phyloP scores from a whole-genome alignment of 164 flowering plant species.

The Umbellularia californica region DNA sequence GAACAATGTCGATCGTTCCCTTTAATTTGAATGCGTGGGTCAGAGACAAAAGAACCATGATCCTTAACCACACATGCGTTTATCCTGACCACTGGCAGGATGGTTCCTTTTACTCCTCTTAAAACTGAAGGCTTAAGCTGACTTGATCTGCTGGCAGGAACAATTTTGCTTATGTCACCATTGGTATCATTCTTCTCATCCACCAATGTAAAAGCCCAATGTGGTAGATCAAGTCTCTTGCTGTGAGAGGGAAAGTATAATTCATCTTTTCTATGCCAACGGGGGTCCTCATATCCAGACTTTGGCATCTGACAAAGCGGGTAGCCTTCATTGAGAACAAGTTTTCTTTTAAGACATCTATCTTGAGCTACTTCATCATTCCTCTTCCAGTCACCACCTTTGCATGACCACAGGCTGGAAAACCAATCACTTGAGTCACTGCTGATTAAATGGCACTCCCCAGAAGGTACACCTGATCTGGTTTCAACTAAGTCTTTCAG shows the following conservation, averaged over 20 bases:
- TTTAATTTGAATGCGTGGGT: conserved; percentile 50
- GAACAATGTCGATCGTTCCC: conserved; percentile 57
- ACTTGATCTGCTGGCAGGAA: conserved; percentile 24
- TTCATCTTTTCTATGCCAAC: conserved; percentile 77
- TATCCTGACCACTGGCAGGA: conserved; percentile 78
- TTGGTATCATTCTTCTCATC: conserved; percentile 63
- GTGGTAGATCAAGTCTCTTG: conserved; percentile 74
- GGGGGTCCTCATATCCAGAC: conserved; percentile 83
- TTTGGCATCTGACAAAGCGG: conserved; percentile 89
- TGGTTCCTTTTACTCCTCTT: conserved; percentile 67
- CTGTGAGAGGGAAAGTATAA: conserved; percentile 63
- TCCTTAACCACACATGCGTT: conserved; percentile 91
- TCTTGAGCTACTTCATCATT: conserved; percentile 69
- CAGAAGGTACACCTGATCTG: conserved; percentile 29
- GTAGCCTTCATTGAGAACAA: conserved; percentile 81
- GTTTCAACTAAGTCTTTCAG: conserved; percentile 38
- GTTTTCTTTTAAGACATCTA: conserved; percentile 52
- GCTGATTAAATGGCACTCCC: conserved; percentile 29
- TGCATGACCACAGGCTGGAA: conserved; percentile 79
- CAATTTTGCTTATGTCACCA: not conserved
- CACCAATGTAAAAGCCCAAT: conserved; percentile 72
- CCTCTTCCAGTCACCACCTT: conserved; percentile 97
- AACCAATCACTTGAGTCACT: conserved; percentile 53
- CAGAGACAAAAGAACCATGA: conserved; percentile 68
- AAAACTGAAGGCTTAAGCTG: conserved; percentile 38